phyloP scores from a whole-genome alignment of 2,329 filamentous ascomycete species.

The Colletotrichum euphorbiae region DNA sequence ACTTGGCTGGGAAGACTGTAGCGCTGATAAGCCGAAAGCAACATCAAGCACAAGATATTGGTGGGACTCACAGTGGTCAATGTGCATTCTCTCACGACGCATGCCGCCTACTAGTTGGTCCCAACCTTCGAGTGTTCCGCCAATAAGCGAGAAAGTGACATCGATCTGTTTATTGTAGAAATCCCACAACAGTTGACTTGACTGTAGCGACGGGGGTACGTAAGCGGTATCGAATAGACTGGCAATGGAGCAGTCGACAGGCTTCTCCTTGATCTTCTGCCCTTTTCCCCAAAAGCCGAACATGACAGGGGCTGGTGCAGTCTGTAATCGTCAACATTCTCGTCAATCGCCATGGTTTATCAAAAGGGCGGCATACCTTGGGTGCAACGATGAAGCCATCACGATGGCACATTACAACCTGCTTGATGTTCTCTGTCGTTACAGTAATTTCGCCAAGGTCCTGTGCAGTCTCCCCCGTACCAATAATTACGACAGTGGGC shows the following conservation, averaged over 20 bases:
- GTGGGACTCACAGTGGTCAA: slow-evolving; percentile 28
- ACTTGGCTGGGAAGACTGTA: slow-evolving; percentile 50
- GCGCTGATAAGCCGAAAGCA: background rate
- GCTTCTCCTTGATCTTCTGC: slow-evolving; percentile 46
- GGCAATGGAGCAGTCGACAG: slow-evolving; percentile 59
- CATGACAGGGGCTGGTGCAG: slow-evolving; percentile 29
- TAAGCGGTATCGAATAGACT: slow-evolving; percentile 65
- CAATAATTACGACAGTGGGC: slow-evolving; percentile 56
- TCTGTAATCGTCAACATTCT: slow-evolving; percentile 7
- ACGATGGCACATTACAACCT: slow-evolving; percentile 58
- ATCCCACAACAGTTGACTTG: slow-evolving; percentile 53
- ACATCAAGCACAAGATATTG: background rate
- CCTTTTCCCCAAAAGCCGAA: slow-evolving; percentile 34
- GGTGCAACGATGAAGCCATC: slow-evolving; percentile 60
- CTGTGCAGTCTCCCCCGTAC: slow-evolving; percentile 59
- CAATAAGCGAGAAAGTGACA: slow-evolving; percentile 55
- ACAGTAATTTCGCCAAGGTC: slow-evolving; percentile 58
- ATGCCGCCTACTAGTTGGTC: slow-evolving; percentile 63
- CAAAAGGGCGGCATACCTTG: slow-evolving; percentile 48
- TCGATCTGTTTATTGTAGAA: slow-evolving; percentile 58
- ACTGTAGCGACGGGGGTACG: slow-evolving; percentile 57
- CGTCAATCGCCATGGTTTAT: background rate
- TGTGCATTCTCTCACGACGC: slow-evolving; percentile 41
- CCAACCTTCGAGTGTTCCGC: slow-evolving; percentile 58
- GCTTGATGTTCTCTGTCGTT: slow-evolving; percentile 53